These are phyloP conservation scores for Apiotrichum domesticum DNA, from an alignment of 1,284 basidiomycete species.

Conservation along the genomic window DNA sequence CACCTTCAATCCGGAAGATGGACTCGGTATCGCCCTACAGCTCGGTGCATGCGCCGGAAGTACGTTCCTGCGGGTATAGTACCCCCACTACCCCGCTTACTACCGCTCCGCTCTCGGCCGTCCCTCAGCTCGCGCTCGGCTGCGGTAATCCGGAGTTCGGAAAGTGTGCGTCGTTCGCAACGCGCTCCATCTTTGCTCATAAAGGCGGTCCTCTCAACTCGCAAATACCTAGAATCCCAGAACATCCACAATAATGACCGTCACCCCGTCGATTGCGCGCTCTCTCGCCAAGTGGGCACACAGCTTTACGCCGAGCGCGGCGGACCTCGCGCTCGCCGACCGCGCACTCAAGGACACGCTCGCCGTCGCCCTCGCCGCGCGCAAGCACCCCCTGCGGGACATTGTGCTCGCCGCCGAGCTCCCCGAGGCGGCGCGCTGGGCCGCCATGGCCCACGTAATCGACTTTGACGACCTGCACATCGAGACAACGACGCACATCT, in stretches of 20 bases:
- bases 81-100: no score
- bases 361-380: slow-evolving; percentile 8
- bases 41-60: no score
- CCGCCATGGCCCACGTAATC: slow-evolving; percentile 8
- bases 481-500: slow-evolving; percentile 10
- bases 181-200: no score
- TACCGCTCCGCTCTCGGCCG: no score
- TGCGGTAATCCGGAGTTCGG: no score
- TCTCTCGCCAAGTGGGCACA: slow-evolving; percentile 7
- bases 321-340: slow-evolving; percentile 8
- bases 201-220: no score
- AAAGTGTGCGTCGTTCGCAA: no score
- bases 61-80: no score
- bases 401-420: slow-evolving; percentile 1
- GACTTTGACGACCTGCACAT: slow-evolving; percentile 13
- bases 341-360: slow-evolving; percentile 9
- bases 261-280: neutral
- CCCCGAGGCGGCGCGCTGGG: slow-evolving; percentile 6
- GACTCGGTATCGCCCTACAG: no score
- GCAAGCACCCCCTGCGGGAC: slow-evolving; percentile 4
- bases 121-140: no score
- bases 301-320: slow-evolving; percentile 2
- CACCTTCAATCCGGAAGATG: no score
- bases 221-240: no score
- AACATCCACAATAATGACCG: neutral